Conservation (phyloP, 495 filamentous ascomycete species). For the Chaetomidium leptoderma region DNA sequence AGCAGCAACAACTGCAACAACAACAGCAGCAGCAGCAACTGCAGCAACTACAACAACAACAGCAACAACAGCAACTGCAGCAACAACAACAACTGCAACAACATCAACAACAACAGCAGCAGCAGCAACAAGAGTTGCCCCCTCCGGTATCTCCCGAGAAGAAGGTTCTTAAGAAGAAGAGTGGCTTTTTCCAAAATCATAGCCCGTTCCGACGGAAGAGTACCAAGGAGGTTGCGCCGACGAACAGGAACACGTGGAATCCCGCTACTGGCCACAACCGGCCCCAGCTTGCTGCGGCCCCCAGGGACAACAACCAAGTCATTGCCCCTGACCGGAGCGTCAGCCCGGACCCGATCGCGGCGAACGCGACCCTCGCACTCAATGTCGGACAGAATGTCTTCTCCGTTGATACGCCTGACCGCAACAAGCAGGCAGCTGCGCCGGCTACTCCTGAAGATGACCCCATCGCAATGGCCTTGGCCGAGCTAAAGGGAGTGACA, state of each 20-base stretch:
- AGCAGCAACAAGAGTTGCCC: neutral
- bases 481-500: constrained; percentile 79
- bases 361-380: constrained; percentile 88
- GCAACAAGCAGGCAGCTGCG: constrained; percentile 30
- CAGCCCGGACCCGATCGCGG: constrained; percentile 86
- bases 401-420: constrained; percentile 82
- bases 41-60: constrained; percentile 34
- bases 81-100: constrained; percentile 30
- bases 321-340: constrained; percentile 41
- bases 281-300: constrained; percentile 24
- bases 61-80: constrained; percentile 48
- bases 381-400: constrained; percentile 97
- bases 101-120: constrained; percentile 52
- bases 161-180: constrained; percentile 72
- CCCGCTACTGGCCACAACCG: constrained; percentile 22
- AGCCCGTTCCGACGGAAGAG: constrained; percentile 90
- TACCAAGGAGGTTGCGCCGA: constrained; percentile 62
- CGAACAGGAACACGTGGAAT: constrained; percentile 56
- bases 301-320: constrained; percentile 27
- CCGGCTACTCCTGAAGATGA: constrained; percentile 52
- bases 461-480: constrained; percentile 87
- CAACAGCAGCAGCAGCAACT: constrained; percentile 23
- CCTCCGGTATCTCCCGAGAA: constrained; percentile 53
- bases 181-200: constrained; percentile 87
- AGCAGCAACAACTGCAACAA: constrained; percentile 41